These are phyloP conservation scores for Pezicula rhizophila DNA, from an alignment of 2,329 filamentous ascomycete species.

Conservation along the genomic window DNA sequence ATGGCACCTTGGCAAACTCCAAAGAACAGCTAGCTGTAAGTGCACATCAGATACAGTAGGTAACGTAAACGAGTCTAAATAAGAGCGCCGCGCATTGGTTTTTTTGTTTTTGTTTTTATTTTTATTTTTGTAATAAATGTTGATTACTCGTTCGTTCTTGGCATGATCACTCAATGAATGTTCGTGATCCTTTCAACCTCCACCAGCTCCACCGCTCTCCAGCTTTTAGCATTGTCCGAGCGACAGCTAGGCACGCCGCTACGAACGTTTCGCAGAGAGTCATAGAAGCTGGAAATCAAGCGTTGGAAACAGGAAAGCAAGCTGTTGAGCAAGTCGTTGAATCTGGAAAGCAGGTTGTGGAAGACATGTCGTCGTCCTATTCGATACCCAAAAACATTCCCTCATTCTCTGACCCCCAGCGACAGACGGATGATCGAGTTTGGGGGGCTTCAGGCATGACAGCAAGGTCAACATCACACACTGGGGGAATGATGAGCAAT, in stretches of 20 bases:
- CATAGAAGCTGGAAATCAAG: slow-evolving; percentile 42
- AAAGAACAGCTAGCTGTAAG: neutral
- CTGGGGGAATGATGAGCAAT: slow-evolving; percentile 37
- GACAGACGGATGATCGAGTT: slow-evolving; percentile 57
- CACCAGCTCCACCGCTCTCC: slow-evolving; percentile 32
- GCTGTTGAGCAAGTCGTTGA: slow-evolving; percentile 10
- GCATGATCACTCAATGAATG: slow-evolving; percentile 28
- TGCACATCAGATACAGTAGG: too few species aligned
- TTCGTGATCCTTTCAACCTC: slow-evolving; percentile 30
- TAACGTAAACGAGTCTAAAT: slow-evolving; percentile 1
- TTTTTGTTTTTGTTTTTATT: slow-evolving; percentile 2
- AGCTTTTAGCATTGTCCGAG: slow-evolving; percentile 44
- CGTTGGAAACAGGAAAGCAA: slow-evolving; percentile 36
- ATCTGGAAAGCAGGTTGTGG: slow-evolving; percentile 22
- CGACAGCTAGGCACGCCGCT: slow-evolving; percentile 39
- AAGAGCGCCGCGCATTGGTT: slow-evolving; percentile 1
- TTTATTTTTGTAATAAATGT: neutral
- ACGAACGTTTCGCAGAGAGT: slow-evolving; percentile 40
- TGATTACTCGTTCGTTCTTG: slow-evolving; percentile 5
- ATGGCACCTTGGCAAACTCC: neutral
- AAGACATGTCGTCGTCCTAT: slow-evolving; percentile 56
- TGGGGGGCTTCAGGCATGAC: slow-evolving; percentile 52
- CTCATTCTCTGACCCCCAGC: slow-evolving; percentile 59
- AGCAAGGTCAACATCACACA: slow-evolving; percentile 28
- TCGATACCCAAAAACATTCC: slow-evolving; percentile 64